These are phyloP conservation scores for Tricholoma hemisulphureum DNA, from an alignment of 768 basidiomycete genomes.

Conservation along the genomic window DNA sequence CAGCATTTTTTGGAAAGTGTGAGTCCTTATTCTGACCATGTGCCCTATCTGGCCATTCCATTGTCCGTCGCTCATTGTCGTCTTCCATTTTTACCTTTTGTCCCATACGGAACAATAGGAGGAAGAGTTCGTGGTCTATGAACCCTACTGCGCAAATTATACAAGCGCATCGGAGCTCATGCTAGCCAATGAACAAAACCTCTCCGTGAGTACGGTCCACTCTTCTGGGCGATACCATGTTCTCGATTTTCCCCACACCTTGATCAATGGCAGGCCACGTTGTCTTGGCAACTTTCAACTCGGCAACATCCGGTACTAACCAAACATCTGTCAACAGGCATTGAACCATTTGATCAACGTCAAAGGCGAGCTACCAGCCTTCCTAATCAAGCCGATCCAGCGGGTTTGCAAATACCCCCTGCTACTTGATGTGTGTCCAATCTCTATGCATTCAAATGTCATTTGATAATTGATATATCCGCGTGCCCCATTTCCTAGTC, in stretches of 20 bases:
- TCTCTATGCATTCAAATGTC: conserved; percentile 14
- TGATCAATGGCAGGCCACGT: conserved; percentile 14
- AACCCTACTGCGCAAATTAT: conserved; percentile 96
- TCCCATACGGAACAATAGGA: conserved; percentile 66
- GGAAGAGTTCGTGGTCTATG: conserved; percentile 93
- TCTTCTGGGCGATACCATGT: conserved; percentile 14
- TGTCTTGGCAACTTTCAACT: conserved; percentile 34
- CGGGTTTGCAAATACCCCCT: conserved; percentile 98
- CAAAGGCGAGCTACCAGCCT: conserved; percentile 90
- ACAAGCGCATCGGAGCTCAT: conserved; percentile 83
- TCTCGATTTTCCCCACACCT: conserved; percentile 11
- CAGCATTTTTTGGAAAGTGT: conserved; percentile 80
- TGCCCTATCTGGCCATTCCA: conserved; percentile 42
- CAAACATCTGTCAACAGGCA: conserved; percentile 53
- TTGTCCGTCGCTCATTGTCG: conserved; percentile 39
- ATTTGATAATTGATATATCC: conserved; percentile 8
- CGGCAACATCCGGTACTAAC: conserved; percentile 36
- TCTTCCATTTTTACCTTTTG: conserved; percentile 17
- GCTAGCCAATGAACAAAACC: conserved; percentile 80
- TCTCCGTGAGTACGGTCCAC: conserved; percentile 63
- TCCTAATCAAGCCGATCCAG: conserved; percentile 98
- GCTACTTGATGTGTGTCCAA: conserved; percentile 75
- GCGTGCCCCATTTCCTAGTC: conserved; percentile 45
- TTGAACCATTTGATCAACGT: conserved; percentile 84
- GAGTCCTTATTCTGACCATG: conserved; percentile 39